These are phyloP conservation scores for Mucor mucedo DNA, from an alignment of 371 early-diverging fungal genomes.

Conservation along the genomic window DNA sequence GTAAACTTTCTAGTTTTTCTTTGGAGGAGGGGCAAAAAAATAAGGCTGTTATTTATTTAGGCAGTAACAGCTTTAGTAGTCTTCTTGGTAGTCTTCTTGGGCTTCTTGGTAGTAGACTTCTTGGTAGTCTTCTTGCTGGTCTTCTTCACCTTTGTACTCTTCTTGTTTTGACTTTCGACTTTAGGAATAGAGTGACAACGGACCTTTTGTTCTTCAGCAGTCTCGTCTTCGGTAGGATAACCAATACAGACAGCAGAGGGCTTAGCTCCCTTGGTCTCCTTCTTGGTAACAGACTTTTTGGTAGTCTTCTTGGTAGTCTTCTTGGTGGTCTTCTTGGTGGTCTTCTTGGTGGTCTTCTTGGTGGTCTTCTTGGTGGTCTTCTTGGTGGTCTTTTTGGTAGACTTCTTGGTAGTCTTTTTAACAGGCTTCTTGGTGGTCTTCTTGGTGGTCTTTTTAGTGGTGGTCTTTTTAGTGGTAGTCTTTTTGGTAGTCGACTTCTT, in stretches of 20 bases:
- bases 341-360: conserved; percentile 11
- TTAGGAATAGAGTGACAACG: too few species aligned
- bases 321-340: conserved; percentile 9
- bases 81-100: too few species aligned
- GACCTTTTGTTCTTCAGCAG: too few species aligned
- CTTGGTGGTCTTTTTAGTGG: conserved; percentile 12
- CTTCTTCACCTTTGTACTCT: too few species aligned
- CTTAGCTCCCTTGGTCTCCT: conserved; percentile 2
- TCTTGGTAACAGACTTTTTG: conserved; percentile 19
- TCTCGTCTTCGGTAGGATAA: background rate
- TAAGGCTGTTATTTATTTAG: too few species aligned
- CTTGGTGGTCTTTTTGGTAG: conserved; percentile 22
- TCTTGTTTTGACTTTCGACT: too few species aligned
- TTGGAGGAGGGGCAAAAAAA: too few species aligned
- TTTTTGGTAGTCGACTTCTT: conserved; percentile 15
- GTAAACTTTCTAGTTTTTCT: too few species aligned
- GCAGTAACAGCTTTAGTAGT: too few species aligned
- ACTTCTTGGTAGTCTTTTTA: conserved; percentile 21
- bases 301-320: conserved; percentile 17
- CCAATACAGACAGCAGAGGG: background rate
- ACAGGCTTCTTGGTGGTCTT: conserved; percentile 12
- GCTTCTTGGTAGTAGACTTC: too few species aligned
- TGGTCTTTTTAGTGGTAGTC: conserved; percentile 12
- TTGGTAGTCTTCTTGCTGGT: too few species aligned
- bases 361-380: conserved; percentile 20